These are phyloP conservation scores for Aphanomyces stellatus DNA, from an alignment of 352 stramenopile genomes.

Conservation along the genomic window DNA sequence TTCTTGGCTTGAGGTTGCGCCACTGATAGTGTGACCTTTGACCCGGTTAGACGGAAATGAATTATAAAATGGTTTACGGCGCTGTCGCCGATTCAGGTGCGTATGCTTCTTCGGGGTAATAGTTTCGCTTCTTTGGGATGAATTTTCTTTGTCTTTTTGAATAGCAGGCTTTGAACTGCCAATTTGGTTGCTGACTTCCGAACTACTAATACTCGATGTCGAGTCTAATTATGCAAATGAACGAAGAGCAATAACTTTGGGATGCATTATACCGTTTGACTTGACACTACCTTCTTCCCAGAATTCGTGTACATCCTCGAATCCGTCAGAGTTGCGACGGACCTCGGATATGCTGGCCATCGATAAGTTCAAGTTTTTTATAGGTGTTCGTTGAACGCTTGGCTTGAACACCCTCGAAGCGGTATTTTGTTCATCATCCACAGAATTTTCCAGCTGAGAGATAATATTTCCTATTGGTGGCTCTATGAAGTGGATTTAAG, in stretches of 20 bases:
- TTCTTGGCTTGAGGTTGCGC: too few relatives aligned
- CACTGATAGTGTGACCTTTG: background rate
- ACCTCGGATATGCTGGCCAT: too few relatives aligned
- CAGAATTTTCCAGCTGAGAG: too few relatives aligned
- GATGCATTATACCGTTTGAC: background rate
- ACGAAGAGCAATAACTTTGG: background rate
- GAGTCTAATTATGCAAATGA: background rate
- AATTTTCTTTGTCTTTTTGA: too few relatives aligned
- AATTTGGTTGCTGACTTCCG: background rate
- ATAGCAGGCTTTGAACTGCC: background rate
- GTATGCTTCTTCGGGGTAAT: slow-evolving; percentile 5
- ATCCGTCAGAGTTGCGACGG: background rate
- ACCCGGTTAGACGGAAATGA: too few relatives aligned
- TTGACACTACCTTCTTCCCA: background rate
- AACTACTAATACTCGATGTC: background rate
- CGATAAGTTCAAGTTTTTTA: slow-evolving; percentile 42
- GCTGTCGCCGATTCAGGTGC: slow-evolving; percentile 3
- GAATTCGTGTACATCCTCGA: background rate
- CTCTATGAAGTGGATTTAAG: too few relatives aligned
- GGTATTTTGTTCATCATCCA: too few relatives aligned
- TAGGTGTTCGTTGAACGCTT: slow-evolving; percentile 29
- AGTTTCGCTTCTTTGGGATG: too few relatives aligned
- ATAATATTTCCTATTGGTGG: too few relatives aligned
- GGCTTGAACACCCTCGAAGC: too few relatives aligned
- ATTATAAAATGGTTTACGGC: background rate